A percentile compares a stretch with the other conserved stretches of the same genome.
phyloP scores from a whole-genome alignment of 139 green algal genomes.

The Coccomyxa sp. region DNA sequence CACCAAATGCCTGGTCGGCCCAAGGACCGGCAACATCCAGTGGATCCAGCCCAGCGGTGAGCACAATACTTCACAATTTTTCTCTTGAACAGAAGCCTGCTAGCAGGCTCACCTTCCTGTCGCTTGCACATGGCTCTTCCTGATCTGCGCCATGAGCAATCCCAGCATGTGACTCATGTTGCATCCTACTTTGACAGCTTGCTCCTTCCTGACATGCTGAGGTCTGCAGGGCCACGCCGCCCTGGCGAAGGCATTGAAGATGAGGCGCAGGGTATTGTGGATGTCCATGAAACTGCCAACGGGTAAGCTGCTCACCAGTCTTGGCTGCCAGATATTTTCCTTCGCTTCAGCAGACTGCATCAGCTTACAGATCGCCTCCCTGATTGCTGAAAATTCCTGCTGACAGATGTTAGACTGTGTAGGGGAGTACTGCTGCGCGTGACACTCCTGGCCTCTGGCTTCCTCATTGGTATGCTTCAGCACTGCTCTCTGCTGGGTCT shows the following conservation, averaged over 20 bases:
- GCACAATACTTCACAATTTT: too few species aligned
- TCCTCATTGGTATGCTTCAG: conserved; percentile 63
- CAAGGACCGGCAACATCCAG: conserved; percentile 29
- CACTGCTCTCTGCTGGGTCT: not conserved
- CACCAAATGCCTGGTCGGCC: conserved; percentile 18
- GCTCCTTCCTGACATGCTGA: not conserved
- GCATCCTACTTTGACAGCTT: not conserved
- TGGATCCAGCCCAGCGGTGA: conserved; percentile 66
- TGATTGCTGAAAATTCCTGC: not conserved
- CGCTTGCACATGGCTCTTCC: not conserved
- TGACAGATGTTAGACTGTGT: conserved; percentile 1
- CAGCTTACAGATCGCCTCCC: not conserved
- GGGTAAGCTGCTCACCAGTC: conserved; percentile 27
- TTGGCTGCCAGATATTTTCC: not conserved
- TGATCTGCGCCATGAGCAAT: not conserved
- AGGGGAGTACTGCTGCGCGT: conserved; percentile 61
- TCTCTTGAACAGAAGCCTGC: too few species aligned
- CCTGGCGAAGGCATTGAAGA: conserved; percentile 78
- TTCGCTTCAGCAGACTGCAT: not conserved
- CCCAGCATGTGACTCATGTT: not conserved
- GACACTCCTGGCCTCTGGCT: conserved; percentile 87
- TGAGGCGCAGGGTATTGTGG: conserved; percentile 75
- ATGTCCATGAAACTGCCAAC: conserved; percentile 34
- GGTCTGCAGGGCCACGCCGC: conserved; percentile 54
- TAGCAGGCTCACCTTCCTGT: not conserved